These are phyloP conservation scores for Scopulariopsis brevicaulis DNA, from an alignment of 2,329 filamentous ascomycete genomes.

Conservation along the genomic window DNA sequence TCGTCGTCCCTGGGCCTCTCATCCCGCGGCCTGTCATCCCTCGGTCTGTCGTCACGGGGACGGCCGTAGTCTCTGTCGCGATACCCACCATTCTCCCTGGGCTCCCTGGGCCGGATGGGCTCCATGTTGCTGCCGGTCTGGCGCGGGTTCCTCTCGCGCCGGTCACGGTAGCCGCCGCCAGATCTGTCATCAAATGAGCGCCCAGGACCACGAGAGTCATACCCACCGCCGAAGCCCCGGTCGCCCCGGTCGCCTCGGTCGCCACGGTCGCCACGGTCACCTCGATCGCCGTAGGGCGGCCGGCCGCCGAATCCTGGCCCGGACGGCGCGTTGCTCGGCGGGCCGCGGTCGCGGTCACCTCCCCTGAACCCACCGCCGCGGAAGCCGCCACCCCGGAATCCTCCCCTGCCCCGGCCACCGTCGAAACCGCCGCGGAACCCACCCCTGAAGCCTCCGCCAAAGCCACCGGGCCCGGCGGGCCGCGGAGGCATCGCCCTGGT, in stretches of 20 bases:
- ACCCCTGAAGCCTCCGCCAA: slow-evolving; percentile 32
- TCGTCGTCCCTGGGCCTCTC: slow-evolving; percentile 46
- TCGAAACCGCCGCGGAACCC: slow-evolving; percentile 33
- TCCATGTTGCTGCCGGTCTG: slow-evolving; percentile 72
- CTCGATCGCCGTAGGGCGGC: slow-evolving; percentile 26
- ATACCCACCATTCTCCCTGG: slow-evolving; percentile 28
- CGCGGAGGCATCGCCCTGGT: slow-evolving; percentile 69
- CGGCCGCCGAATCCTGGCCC: slow-evolving; percentile 42
- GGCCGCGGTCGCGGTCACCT: slow-evolving; percentile 21
- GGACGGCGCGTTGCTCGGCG: slow-evolving; percentile 48
- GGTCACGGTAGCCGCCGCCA: slow-evolving; percentile 21
- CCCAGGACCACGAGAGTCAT: slow-evolving; percentile 41
- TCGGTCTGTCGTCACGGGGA: neutral
- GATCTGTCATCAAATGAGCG: slow-evolving; percentile 50
- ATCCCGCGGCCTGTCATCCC: slow-evolving; percentile 2
- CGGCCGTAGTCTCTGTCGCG: slow-evolving; percentile 31
- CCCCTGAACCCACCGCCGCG: slow-evolving; percentile 15
- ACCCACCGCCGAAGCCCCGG: slow-evolving; percentile 37
- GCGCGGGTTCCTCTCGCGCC: slow-evolving; percentile 16
- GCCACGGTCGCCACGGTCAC: slow-evolving; percentile 26
- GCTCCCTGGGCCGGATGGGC: slow-evolving; percentile 42
- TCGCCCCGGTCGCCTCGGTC: slow-evolving; percentile 25
- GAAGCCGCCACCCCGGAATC: slow-evolving; percentile 33
- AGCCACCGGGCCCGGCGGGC: slow-evolving; percentile 51
- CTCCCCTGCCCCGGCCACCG: slow-evolving; percentile 29